Evolutionary conservation across 2,329 filamentous ascomycete genomes (phyloP), one percentile per base, ranked within the genome.

Genomic region (Fusarium udum): DNA sequence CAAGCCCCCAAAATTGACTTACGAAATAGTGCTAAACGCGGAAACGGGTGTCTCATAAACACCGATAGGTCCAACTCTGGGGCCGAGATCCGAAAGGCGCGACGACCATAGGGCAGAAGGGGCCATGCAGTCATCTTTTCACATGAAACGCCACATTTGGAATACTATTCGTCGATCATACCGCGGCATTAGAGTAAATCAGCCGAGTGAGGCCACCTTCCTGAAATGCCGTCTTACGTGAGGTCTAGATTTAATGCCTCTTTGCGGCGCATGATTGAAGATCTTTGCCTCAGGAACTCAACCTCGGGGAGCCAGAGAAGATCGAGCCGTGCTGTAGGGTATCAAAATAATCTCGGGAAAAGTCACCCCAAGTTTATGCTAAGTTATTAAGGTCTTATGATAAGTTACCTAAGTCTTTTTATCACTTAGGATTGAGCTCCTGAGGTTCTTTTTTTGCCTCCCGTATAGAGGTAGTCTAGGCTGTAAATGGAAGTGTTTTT

Each of bases 141-240:
- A 34, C 24, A 34, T 58, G 55, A 49, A 58, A 36, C 31, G 40
- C 55, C 4, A 11, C 2, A 48, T 18, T 3, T 1, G 58, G 51
- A 28, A 56, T n/a, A 8, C 48, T 18, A 34, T 56, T 56, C 34
- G 46, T 26, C 46, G 12, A 55, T 61, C 14, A 22, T 16, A 8
- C 46, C 28, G n/a, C 36, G 58, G 46, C 48, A 55, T 28, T 28
- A n/a, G 15, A 20, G 10, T 5, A 3, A 16, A 31, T 40, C 16
- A 43, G 37, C 28, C 36, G 26, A 31, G 34, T 37, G 32, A 37
- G 34, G 34, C 37, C 28, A 61, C 58, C 37, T 61, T 61, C 31
- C 37, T 61, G 58, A 43, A 57, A 32, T 61, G 58, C 58, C 58
- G 58, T 61, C 58, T 61, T 43, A 61, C 37, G 48, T 61, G 49